Conservation (phyloP, 2,329 filamentous ascomycete species). For the Hymenoscyphus albidus region DNA sequence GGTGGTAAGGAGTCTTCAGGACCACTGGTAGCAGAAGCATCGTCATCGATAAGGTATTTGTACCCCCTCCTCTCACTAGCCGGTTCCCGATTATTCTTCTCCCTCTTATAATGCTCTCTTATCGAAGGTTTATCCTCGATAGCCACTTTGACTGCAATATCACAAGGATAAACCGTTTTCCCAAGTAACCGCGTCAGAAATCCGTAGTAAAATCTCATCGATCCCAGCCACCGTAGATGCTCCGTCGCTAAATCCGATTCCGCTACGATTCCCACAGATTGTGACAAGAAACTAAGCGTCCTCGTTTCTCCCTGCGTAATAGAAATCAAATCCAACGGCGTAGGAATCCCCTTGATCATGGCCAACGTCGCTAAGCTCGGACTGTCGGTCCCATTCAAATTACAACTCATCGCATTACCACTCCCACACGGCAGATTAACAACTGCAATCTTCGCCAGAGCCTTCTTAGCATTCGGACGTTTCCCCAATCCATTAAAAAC, state of each 20-base stretch:
- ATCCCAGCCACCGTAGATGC: conserved; percentile 88
- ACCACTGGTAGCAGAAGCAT: conserved; percentile 31
- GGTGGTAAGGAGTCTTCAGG: conserved; percentile 58
- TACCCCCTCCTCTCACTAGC: conserved; percentile 31
- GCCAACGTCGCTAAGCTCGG: conserved; percentile 73
- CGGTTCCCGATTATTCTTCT: conserved; percentile 35
- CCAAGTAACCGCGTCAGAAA: conserved; percentile 72
- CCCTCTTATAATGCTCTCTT: conserved; percentile 64
- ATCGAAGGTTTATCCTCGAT: conserved; percentile 72
- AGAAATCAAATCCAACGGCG: conserved; percentile 79
- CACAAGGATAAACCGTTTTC: conserved; percentile 80
- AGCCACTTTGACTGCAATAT: conserved; percentile 80
- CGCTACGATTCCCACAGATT: conserved; percentile 84
- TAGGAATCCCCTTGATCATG: conserved; percentile 83
- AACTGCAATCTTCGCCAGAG: conserved; percentile 73
- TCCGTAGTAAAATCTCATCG: conserved; percentile 78
- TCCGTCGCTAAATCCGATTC: conserved; percentile 90
- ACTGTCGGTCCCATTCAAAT: conserved; percentile 76
- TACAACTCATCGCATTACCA: conserved; percentile 90
- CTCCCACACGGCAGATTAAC: conserved; percentile 88
- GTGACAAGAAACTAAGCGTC: conserved; percentile 83
- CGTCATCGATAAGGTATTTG: conserved; percentile 32
- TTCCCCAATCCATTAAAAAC: conserved; percentile 89
- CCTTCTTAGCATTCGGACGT: conserved; percentile 68
- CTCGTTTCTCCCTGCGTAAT: conserved; percentile 76